Evolutionary conservation across 2,329 filamentous ascomycete species (phyloP).

Genomic region (Aspergillus spinulosporus): DNA sequence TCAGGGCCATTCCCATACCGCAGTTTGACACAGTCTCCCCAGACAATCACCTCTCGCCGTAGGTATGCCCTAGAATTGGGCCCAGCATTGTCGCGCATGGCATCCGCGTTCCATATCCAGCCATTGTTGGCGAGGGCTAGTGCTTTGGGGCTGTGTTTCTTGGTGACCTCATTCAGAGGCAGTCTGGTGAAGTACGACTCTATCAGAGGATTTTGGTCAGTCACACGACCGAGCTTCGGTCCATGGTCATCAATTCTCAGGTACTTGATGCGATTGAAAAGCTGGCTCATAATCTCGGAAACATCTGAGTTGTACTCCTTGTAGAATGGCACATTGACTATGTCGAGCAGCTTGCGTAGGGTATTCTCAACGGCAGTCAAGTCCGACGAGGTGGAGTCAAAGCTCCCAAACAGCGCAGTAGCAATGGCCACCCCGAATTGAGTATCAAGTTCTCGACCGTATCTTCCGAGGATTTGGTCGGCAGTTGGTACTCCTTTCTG

Average conservation of each 20-base stretch:
- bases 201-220: constrained; percentile 74
- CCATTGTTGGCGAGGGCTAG: constrained; percentile 91
- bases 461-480: constrained; percentile 77
- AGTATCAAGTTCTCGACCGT: constrained; percentile 70
- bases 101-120: constrained; percentile 98
- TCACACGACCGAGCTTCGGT: constrained; percentile 80
- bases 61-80: constrained; percentile 88
- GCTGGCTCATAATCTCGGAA: constrained; percentile 79
- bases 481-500: constrained; percentile 69
- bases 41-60: constrained; percentile 93
- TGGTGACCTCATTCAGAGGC: constrained; percentile 73
- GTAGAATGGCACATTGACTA: constrained; percentile 85
- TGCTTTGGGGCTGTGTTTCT: constrained; percentile 72
- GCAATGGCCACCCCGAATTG: constrained; percentile 67
- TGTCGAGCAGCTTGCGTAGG: constrained; percentile 68
- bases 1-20: constrained; percentile 78
- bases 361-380: constrained; percentile 51
- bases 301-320: constrained; percentile 86
- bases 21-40: constrained; percentile 97
- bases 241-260: constrained; percentile 89
- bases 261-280: constrained; percentile 95
- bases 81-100: constrained; percentile 89
- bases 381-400: constrained; percentile 52
- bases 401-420: constrained; percentile 67
- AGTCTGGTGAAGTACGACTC: constrained; percentile 94